Percentiles rank a stretch among this genome's conserved stretches.
Evolutionary conservation across 176 grass and related monocot species (phyloP).

Genomic region (Pontederia crassipes): DNA sequence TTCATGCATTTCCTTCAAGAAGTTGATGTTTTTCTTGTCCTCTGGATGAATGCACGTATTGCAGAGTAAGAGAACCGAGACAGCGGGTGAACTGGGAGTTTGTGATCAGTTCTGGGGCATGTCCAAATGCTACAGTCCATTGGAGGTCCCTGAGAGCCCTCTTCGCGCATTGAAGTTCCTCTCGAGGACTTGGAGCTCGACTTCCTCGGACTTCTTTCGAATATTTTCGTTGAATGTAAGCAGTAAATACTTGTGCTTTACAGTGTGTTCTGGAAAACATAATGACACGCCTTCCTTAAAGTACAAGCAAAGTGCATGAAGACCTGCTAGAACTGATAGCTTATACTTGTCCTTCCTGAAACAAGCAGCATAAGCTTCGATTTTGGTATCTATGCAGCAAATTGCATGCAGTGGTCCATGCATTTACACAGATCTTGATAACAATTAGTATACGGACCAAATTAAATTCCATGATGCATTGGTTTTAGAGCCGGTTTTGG

Average conservation of each 20-base stretch:
- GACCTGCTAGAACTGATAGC: too few species aligned
- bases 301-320: too few species aligned
- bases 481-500: not conserved
- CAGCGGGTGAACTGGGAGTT: slow-evolving; percentile 21
- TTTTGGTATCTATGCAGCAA: too few species aligned
- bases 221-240: slow-evolving; percentile 82
- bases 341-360: too few species aligned
- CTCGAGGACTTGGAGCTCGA: slow-evolving; percentile 87
- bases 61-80: slow-evolving; percentile 37
- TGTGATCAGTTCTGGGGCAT: slow-evolving; percentile 28
- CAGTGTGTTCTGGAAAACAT: not conserved
- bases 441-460: too few species aligned
- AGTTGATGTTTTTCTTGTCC: not conserved
- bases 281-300: too few species aligned
- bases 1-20: not conserved
- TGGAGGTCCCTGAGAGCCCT: slow-evolving; percentile 49
- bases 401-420: too few species aligned
- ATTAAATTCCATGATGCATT: too few species aligned
- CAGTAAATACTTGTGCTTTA: not conserved
- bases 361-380: too few species aligned
- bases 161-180: slow-evolving; percentile 72
- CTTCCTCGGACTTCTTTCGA: slow-evolving; percentile 83
- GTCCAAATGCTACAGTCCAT: slow-evolving; percentile 25
- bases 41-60: not conserved
- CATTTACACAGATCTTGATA: too few species aligned